Evolutionary conservation across 345 rosid species (phyloP), one percentile per base, ranked within the genome.

Genomic region (Microcos paniculata): DNA sequence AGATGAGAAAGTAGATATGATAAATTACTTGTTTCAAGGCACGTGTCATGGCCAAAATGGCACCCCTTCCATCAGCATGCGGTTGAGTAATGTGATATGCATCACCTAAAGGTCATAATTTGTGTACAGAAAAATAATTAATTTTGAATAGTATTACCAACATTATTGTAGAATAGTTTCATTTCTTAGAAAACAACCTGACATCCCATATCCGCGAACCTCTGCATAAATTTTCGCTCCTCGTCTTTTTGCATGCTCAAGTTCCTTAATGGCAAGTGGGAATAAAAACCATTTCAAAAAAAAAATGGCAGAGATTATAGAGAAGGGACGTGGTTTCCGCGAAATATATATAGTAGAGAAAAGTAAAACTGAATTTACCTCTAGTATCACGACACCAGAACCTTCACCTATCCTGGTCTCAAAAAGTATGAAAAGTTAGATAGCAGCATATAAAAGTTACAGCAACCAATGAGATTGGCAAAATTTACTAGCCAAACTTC

Each of bases 171-270:
- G n/a, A 70, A 56, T 43, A 69, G 49, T 75, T 38, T 53, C 40
- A 9, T 15, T 31, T 73, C 55, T 55, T 30, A 40, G 76, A 62
- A 73, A 53, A 35, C 73, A 80, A 95, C 99, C 99, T 84, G 99
- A 93, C 98, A 93, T 93, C 84, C 99, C 99, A 86, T 91, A 96
- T 82, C 99, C 98, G 43, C 97, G 83, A 83, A 96, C 76, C 83
- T 93, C 97, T 8, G 99, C 97, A 85, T 93, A 91, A 76, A 93
- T 83, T 79, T 91, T 96, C 23, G 94, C 96, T 79, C 92, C 93
- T 64, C 98, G 87, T 48, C 79, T 83, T 84, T 84, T 91, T 45
- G 99, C 99, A 89, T 96, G 99, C 89, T 87, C 94, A 77, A 90
- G 84, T 86, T 96, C 99, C 98, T 95, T 74, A 40, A 45, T 28